phyloP scores from a whole-genome alignment of 306 rosid species.

The Comarum palustre region DNA sequence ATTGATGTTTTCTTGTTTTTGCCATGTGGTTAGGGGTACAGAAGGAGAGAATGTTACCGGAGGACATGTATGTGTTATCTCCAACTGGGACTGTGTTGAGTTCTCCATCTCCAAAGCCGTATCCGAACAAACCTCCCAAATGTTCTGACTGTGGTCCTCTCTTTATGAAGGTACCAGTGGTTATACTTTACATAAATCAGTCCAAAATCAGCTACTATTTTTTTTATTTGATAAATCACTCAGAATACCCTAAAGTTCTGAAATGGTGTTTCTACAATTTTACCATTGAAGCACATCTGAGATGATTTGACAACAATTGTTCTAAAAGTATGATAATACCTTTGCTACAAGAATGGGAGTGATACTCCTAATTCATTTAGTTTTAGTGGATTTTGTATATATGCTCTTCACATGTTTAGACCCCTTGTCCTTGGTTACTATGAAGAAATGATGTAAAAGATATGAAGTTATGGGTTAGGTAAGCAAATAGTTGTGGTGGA shows the following conservation, averaged over 20 bases:
- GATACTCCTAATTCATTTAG: background rate
- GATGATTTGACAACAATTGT: background rate
- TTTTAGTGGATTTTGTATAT: background rate
- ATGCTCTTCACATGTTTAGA: background rate
- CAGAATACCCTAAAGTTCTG: background rate
- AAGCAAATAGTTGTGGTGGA: background rate
- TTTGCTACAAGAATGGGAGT: background rate
- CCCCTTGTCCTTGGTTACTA: background rate
- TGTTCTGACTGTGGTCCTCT: constrained; percentile 87
- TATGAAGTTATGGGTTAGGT: background rate
- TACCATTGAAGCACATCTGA: background rate
- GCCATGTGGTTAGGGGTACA: constrained; percentile 67
- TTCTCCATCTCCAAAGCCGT: constrained; percentile 79
- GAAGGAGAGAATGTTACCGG: constrained; percentile 93
- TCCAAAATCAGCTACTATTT: background rate
- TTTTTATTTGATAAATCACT: constrained; percentile 14
- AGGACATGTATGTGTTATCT: constrained; percentile 83
- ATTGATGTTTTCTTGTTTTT: constrained; percentile 11
- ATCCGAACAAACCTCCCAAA: constrained; percentile 89
- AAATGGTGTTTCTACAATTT: background rate
- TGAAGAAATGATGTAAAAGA: background rate
- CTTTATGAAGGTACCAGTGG: constrained; percentile 66
- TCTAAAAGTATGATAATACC: background rate
- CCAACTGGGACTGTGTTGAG: constrained; percentile 60
- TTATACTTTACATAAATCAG: constrained; percentile 1